Base-by-base conservation (phyloP, 805 yeast species). In the Hanseniaspora thailandica region DNA sequence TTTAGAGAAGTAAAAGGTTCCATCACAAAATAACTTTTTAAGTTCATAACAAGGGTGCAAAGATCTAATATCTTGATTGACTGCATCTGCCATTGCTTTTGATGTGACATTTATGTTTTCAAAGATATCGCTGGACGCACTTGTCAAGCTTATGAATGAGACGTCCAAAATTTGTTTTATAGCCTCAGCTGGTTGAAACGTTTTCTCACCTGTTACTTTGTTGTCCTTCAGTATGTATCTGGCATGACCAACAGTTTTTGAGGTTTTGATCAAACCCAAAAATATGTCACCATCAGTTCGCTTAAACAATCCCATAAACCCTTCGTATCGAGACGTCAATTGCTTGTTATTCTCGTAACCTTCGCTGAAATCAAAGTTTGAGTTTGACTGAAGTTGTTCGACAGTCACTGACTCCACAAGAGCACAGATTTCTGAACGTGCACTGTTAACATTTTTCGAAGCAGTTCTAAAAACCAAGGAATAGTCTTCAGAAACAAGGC, bases 1-100 rank as follows among this genome's bases (percentile, higher is more conserved):
- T 28, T 86, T 80, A 25, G 96, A 85, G 68, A 81, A 93, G 67
- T 86, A 89, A 64, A 90, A 93, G 1, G 89, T 80, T 2, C 97
- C 97, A 62, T 82, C 84, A 31, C 80, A 71, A 47, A 90, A 71
- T 40, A 90, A 71, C 64, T 84, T 88, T 56, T 82, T 76, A 38
- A 89, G 64, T 47, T 80, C 82, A 19, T 76, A 76, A 62, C 97
- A 88, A 0, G 97, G 97, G 63, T 88, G 95, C 55, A 77, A 26
- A 64, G 62, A 17, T 33, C 31, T 23, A 7, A 22, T 12, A 40
- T 26, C 36, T 19, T 30, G 25, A 40, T 39, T 22, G 4, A 31
- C 31, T 15, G 30, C 15, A 47, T 63, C 68, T n/a, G 66, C 67
- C 34, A 59, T 57, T 45, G 56, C 60, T 45, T 60, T 59, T 54